These are phyloP conservation scores for Stagonosporopsis tanaceti DNA, from an alignment of 2,329 filamentous ascomycete genomes.

Conservation along the genomic window DNA sequence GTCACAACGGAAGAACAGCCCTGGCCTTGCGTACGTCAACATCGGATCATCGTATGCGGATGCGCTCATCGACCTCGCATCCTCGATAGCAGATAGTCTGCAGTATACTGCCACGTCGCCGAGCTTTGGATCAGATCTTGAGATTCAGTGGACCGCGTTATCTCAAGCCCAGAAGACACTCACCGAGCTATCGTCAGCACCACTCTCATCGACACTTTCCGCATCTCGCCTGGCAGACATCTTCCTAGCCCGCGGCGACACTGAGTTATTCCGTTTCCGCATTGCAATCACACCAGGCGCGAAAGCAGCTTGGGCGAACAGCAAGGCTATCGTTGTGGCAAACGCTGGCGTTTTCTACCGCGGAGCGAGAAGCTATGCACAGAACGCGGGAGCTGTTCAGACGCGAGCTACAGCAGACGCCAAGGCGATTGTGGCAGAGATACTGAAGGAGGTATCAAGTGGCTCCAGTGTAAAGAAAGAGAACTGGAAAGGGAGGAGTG, in stretches of 20 bases:
- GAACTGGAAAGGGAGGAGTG: slow-evolving; percentile 50
- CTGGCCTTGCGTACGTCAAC: slow-evolving; percentile 60
- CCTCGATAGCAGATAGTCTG: slow-evolving; percentile 50
- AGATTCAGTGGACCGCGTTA: slow-evolving; percentile 46
- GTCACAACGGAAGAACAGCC: slow-evolving; percentile 57
- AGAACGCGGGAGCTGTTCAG: slow-evolving; percentile 41
- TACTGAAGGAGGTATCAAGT: slow-evolving; percentile 52
- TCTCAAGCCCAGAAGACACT: slow-evolving; percentile 42
- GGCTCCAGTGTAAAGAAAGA: slow-evolving; percentile 47
- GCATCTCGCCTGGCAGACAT: slow-evolving; percentile 40
- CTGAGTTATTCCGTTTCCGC: slow-evolving; percentile 46
- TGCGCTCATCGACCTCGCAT: slow-evolving; percentile 62
- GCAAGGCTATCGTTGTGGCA: slow-evolving; percentile 43
- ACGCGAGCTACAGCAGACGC: slow-evolving; percentile 55
- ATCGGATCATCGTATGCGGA: slow-evolving; percentile 65
- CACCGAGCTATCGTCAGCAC: slow-evolving; percentile 30
- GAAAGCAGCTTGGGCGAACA: slow-evolving; percentile 43
- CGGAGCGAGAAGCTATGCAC: slow-evolving; percentile 43
- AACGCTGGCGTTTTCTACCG: slow-evolving; percentile 52
- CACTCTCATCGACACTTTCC: slow-evolving; percentile 28
- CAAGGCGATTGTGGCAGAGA: slow-evolving; percentile 59
- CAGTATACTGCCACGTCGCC: slow-evolving; percentile 26
- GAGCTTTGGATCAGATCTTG: slow-evolving; percentile 25
- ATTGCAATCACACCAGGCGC: slow-evolving; percentile 32
- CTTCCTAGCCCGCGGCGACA: slow-evolving; percentile 45